Percentiles rank a stretch among this genome's conserved stretches.
Evolutionary conservation across 768 basidiomycete species (phyloP).

Genomic region (Suillus subalutaceus): DNA sequence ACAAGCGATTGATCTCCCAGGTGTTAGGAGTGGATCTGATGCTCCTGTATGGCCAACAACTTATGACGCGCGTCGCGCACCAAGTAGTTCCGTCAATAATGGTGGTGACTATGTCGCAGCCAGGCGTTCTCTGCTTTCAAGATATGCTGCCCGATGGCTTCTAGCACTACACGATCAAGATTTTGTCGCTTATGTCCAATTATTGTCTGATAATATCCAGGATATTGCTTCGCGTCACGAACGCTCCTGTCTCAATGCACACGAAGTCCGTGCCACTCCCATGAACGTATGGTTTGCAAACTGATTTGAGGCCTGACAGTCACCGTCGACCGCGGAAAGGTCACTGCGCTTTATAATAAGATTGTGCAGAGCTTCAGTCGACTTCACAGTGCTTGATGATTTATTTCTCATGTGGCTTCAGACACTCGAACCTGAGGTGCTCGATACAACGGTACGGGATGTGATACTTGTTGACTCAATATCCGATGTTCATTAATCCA

Average conservation of each 20-base stretch:
- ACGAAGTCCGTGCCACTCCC: not conserved
- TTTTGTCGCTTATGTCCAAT: constrained; percentile 49
- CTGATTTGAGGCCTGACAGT: constrained; percentile 1
- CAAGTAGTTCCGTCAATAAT: constrained; percentile 49
- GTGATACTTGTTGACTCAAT: not conserved
- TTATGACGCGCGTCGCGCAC: constrained; percentile 33
- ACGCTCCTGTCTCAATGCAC: not conserved
- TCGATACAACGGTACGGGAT: constrained; percentile 43
- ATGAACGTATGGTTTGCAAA: not conserved
- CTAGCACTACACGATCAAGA: constrained; percentile 68
- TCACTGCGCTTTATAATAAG: constrained; percentile 56
- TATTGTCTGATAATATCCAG: constrained; percentile 55
- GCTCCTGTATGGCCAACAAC: constrained; percentile 57
- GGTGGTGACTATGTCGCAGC: constrained; percentile 73
- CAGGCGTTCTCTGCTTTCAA: constrained; percentile 52
- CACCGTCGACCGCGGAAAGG: constrained; percentile 36
- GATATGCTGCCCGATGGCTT: constrained; percentile 71
- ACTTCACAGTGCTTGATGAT: constrained; percentile 60
- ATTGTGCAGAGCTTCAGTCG: constrained; percentile 52
- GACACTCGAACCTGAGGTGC: constrained; percentile 37
- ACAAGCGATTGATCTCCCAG: constrained; percentile 59
- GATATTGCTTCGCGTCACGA: constrained; percentile 40
- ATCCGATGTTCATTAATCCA: constrained; percentile 4
- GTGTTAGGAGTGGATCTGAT: constrained; percentile 53
- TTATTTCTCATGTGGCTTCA: constrained; percentile 65